A percentile compares a stretch with the other conserved stretches of the same genome.
These are phyloP conservation scores for Candolleomyces efflorescens DNA, from an alignment of 768 basidiomycete genomes.

Conservation along the genomic window DNA sequence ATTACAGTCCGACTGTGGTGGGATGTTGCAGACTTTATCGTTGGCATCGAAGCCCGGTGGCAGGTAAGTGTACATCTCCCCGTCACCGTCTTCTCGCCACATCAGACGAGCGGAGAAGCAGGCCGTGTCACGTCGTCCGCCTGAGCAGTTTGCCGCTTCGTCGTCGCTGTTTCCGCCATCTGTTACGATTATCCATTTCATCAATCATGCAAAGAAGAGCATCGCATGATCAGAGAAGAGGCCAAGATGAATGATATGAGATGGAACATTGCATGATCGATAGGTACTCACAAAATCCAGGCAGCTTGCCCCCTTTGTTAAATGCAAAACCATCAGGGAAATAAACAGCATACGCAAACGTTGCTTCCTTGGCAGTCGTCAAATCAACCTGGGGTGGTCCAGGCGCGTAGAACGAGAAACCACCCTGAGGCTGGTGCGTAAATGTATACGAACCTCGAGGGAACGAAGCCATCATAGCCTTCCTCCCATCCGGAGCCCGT, in stretches of 20 bases:
- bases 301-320: conserved; percentile 66
- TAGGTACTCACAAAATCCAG: conserved; percentile 63
- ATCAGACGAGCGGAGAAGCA: conserved; percentile 69
- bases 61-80: conserved; percentile 71
- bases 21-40: conserved; percentile 42
- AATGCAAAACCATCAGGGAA: conserved; percentile 61
- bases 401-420: conserved; percentile 69
- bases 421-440: conserved; percentile 42
- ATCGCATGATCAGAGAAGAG: no score
- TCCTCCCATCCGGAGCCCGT: conserved; percentile 44
- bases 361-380: conserved; percentile 58
- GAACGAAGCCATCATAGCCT: conserved; percentile 47
- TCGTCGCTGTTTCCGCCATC: conserved; percentile 52
- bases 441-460: conserved; percentile 55
- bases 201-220: no score
- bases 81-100: conserved; percentile 58
- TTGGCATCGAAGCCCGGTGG: conserved; percentile 45
- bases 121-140: conserved; percentile 48
- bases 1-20: conserved; percentile 23
- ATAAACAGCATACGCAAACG: conserved; percentile 56
- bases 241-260: no score
- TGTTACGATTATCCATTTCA: conserved; percentile 16
- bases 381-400: conserved; percentile 50
- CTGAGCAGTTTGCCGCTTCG: conserved; percentile 53
- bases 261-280: no score